phyloP scores from a whole-genome alignment of 202 grass and related monocot species.

The Sporobolus alterniflorus region DNA sequence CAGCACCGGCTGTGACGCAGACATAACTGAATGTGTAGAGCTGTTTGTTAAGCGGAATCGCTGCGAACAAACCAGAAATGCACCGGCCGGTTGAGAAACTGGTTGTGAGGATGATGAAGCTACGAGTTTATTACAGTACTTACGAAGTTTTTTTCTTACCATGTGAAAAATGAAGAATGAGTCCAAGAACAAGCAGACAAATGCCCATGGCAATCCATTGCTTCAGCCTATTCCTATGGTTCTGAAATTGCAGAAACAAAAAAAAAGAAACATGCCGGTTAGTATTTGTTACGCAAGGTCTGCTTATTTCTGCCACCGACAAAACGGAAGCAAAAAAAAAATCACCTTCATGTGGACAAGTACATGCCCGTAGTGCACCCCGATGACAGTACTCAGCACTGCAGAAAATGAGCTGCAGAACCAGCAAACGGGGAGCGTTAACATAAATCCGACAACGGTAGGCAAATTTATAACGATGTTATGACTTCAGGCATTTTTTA shows the following conservation, averaged over 20 bases:
- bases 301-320: not conserved
- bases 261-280: conserved; percentile 1
- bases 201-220: conserved; percentile 72
- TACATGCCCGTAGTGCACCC: conserved; percentile 84
- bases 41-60: conserved; percentile 90
- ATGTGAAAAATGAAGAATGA: conserved; percentile 86
- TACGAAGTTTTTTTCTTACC: conserved; percentile 39
- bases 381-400: conserved; percentile 80
- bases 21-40: conserved; percentile 90
- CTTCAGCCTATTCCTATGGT: conserved; percentile 71
- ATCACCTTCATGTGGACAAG: conserved; percentile 93
- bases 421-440: not conserved
- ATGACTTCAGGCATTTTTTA: not conserved
- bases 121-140: not conserved
- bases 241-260: conserved; percentile 40
- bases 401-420: conserved; percentile 77
- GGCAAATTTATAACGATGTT: not conserved
- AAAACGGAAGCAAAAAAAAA: conserved; percentile 1
- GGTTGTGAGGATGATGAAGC: not conserved
- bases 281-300: not conserved
- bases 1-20: conserved; percentile 80
- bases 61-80: conserved; percentile 39
- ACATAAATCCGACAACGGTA: not conserved
- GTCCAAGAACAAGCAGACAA: conserved; percentile 69
- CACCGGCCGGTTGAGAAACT: not conserved